Conservation (phyloP, 83 land plant species). For the Picea engelmannii region DNA sequence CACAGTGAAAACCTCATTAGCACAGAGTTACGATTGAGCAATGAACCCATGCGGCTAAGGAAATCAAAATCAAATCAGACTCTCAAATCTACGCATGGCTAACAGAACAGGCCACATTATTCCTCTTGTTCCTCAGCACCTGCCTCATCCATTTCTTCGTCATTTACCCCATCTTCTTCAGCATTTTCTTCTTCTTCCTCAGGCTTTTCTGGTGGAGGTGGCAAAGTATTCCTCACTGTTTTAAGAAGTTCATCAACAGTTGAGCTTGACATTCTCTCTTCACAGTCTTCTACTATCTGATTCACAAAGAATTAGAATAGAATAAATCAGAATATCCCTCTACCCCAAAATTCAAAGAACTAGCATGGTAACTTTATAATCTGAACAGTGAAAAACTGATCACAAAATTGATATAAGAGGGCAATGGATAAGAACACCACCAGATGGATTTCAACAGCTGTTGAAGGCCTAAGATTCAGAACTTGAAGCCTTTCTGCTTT, state of each 20-base stretch:
- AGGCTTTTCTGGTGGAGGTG: conserved; percentile 21
- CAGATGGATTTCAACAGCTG: conserved; percentile 55
- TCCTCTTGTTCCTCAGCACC: too few relatives aligned
- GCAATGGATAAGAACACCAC: conserved; percentile 23
- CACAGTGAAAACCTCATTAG: too few relatives aligned
- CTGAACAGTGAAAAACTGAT: background rate
- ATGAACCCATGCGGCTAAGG: too few relatives aligned
- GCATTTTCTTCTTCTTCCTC: conserved; percentile 15
- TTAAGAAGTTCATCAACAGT: conserved; percentile 17
- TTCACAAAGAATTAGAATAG: background rate
- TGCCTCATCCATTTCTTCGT: background rate
- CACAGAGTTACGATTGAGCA: too few relatives aligned
- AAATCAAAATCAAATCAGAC: too few relatives aligned
- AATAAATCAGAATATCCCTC: background rate
- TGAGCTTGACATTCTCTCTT: conserved; percentile 17
- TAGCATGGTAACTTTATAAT: background rate
- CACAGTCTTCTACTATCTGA: conserved; percentile 22
- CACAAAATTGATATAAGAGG: background rate
- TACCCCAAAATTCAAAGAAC: background rate
- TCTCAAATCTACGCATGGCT: too few relatives aligned
- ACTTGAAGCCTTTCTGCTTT: conserved; percentile 56
- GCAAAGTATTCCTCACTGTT: conserved; percentile 18
- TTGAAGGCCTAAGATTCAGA: conserved; percentile 51
- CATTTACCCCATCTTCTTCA: conserved; percentile 7
- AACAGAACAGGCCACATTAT: too few relatives aligned